Conservation (phyloP, 176 grass and related monocot species). For the Cymbopogon citratus region DNA sequence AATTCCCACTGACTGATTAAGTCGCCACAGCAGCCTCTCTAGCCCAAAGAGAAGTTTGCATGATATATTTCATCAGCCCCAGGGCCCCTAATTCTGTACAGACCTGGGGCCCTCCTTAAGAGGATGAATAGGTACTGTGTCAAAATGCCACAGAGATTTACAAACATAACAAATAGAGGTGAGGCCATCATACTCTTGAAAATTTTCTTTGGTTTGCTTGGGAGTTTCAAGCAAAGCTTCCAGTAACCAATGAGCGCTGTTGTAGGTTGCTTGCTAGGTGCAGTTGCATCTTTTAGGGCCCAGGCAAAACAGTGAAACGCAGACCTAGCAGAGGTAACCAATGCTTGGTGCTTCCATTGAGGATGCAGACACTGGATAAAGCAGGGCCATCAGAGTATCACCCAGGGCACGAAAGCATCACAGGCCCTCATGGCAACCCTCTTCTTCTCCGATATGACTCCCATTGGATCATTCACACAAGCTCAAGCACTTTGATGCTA, state of each 20-base stretch:
- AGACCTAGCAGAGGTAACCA: not conserved
- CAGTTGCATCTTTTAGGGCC: not conserved
- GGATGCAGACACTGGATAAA: not conserved
- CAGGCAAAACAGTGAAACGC: not conserved
- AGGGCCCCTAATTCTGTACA: slow-evolving; percentile 41
- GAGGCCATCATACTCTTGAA: not conserved
- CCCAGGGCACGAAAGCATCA: not conserved
- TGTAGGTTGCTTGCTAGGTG: slow-evolving; percentile 15
- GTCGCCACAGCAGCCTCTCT: not conserved
- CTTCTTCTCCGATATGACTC: slow-evolving; percentile 19
- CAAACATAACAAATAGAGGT: not conserved
- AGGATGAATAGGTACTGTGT: slow-evolving; percentile 2
- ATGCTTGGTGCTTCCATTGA: slow-evolving; percentile 6
- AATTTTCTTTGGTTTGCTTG: not conserved
- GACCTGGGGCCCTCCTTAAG: slow-evolving; percentile 12
- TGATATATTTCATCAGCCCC: slow-evolving; percentile 13
- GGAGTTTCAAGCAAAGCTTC: not conserved
- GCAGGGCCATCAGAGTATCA: not conserved
- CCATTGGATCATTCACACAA: slow-evolving; percentile 42
- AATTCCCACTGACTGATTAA: slow-evolving; percentile 3
- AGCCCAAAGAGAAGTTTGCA: not conserved
- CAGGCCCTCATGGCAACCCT: not conserved
- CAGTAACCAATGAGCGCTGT: not conserved
- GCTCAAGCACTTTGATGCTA: slow-evolving; percentile 94
- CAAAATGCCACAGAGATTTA: slow-evolving; percentile 20